Conservation (phyloP, 2,329 filamentous ascomycete species). For the Botryosphaeria agaves region DNA sequence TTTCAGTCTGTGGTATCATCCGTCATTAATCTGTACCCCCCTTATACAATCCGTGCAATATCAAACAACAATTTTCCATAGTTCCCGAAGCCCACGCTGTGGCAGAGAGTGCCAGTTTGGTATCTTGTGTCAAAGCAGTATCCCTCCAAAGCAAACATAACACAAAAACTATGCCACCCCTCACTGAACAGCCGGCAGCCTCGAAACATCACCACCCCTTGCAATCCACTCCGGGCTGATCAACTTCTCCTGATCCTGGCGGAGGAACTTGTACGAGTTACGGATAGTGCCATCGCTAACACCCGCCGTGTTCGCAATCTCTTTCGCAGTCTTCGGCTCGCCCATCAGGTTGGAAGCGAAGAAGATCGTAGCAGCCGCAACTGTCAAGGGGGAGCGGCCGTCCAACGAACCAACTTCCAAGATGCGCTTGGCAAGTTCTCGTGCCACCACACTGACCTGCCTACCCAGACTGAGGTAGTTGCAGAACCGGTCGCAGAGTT, state of each 20-base stretch:
- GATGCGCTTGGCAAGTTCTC: slow-evolving; percentile 61
- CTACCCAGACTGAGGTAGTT: slow-evolving; percentile 62
- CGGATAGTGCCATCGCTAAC: slow-evolving; percentile 96
- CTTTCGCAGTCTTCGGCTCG: slow-evolving; percentile 61
- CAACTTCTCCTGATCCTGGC: slow-evolving; percentile 53
- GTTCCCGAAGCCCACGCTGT: too few relatives aligned
- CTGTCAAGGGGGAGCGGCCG: slow-evolving; percentile 82
- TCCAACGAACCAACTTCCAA: slow-evolving; percentile 65
- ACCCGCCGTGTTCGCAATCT: slow-evolving; percentile 68
- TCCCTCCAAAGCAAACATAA: too few relatives aligned
- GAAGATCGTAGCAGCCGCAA: slow-evolving; percentile 91
- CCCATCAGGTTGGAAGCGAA: slow-evolving; percentile 82
- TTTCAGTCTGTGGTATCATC: too few relatives aligned
- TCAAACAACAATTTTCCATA: too few relatives aligned
- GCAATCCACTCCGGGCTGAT: slow-evolving; percentile 60
- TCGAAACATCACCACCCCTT: slow-evolving; percentile 53
- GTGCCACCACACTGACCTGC: slow-evolving; percentile 62
- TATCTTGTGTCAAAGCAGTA: too few relatives aligned
- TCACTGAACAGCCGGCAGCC: slow-evolving; percentile 42
- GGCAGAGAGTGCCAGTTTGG: too few relatives aligned
- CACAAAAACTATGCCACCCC: not conserved
- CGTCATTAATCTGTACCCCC: too few relatives aligned
- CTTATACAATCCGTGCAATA: too few relatives aligned
- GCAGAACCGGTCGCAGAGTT: slow-evolving; percentile 76
- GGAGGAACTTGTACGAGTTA: slow-evolving; percentile 82